These are phyloP conservation scores for Phytophthora fragariae DNA, from an alignment of 352 stramenopile genomes.

Conservation along the genomic window DNA sequence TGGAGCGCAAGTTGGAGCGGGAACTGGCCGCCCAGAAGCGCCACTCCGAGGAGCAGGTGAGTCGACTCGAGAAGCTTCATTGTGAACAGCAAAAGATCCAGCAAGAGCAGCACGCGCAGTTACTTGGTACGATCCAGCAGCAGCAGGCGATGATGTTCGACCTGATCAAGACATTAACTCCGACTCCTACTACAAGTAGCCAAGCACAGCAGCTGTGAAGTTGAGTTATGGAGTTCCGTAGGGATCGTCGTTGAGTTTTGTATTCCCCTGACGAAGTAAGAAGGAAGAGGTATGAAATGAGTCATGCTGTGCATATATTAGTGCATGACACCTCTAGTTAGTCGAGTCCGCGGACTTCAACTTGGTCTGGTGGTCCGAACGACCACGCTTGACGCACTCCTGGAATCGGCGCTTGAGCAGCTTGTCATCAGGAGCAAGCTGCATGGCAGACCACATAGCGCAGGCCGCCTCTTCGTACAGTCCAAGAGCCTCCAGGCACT, in stretches of 20 bases:
- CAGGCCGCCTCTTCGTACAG: conserved; percentile 80
- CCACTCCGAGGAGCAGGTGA: conserved; percentile 39
- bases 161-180: conserved; percentile 24
- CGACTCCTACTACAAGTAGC: not conserved
- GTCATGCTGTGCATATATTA: conserved; percentile 36
- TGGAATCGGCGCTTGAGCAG: conserved; percentile 86
- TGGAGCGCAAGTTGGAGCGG: conserved; percentile 40
- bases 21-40: conserved; percentile 37
- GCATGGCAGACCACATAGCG: conserved; percentile 78
- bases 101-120: conserved; percentile 33
- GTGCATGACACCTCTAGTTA: conserved; percentile 28
- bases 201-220: not conserved
- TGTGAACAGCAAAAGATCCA: conserved; percentile 33
- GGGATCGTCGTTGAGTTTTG: too few relatives aligned
- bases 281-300: not conserved
- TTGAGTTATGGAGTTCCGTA: too few relatives aligned
- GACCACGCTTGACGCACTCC: conserved; percentile 76
- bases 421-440: conserved; percentile 77
- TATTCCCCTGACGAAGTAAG: too few relatives aligned
- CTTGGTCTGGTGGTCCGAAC: conserved; percentile 66
- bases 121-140: conserved; percentile 38
- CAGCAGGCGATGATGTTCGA: conserved; percentile 42
- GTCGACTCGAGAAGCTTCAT: conserved; percentile 30
- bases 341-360: conserved; percentile 20
- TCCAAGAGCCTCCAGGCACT: conserved; percentile 80